Evolutionary conservation across 495 filamentous ascomycete species (phyloP).

Genomic region (Aspergillus saccharolyticus): DNA sequence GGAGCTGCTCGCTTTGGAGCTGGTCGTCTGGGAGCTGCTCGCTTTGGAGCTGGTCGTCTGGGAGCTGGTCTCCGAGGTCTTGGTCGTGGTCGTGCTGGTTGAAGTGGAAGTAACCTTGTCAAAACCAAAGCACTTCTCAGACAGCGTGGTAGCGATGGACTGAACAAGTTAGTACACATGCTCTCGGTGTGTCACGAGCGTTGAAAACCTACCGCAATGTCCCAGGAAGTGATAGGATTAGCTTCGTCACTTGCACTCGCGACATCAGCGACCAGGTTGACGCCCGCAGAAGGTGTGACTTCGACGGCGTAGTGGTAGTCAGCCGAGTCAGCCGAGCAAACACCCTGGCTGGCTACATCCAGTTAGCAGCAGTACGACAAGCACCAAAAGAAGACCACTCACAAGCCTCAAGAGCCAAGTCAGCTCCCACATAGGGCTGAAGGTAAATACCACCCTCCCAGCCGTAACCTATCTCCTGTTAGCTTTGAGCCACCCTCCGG

Average conservation of each 20-base stretch:
- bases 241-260: conserved; percentile 8
- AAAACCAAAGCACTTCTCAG: conserved; percentile 1
- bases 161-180: background rate
- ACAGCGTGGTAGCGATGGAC: conserved; percentile 3
- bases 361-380: conserved; percentile 3
- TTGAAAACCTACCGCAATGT: conserved; percentile 16
- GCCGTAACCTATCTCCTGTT: conserved; percentile 22
- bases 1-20: too few species aligned
- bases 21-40: background rate
- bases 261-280: conserved; percentile 15
- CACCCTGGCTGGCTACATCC: conserved; percentile 14
- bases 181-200: background rate
- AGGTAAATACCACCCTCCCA: conserved; percentile 31
- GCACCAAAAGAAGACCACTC: conserved; percentile 7
- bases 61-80: background rate
- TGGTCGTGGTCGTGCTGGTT: background rate
- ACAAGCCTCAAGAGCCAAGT: conserved; percentile 22
- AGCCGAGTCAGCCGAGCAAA: conserved; percentile 8
- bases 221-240: conserved; percentile 10
- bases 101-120: background rate
- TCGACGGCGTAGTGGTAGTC: conserved; percentile 16
- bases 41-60: background rate
- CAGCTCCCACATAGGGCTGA: conserved; percentile 27
- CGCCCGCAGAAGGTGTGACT: conserved; percentile 14
- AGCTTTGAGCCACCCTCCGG: background rate